Evolutionary conservation across 2,329 filamentous ascomycete species (phyloP).

Genomic region (Mollisia scopiformis): DNA sequence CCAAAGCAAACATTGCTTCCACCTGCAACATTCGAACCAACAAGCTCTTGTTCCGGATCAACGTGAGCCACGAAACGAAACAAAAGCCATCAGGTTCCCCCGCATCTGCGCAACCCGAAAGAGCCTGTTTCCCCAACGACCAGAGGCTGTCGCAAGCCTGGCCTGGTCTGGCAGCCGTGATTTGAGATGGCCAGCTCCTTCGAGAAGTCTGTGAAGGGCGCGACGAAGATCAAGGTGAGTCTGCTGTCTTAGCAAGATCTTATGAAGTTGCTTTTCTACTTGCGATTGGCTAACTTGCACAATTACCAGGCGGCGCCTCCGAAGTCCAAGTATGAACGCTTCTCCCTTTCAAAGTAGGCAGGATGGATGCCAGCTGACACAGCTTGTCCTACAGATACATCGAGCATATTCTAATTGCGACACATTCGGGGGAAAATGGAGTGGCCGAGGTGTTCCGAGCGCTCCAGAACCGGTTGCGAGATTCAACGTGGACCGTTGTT

Average conservation of each 20-base stretch:
- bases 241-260: not conserved
- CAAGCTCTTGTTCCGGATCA: constrained; percentile 1
- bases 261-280: not conserved
- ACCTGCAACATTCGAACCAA: constrained; percentile 4
- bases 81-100: too few species aligned
- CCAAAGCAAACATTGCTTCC: constrained; percentile 14
- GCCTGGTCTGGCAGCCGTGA: constrained; percentile 10
- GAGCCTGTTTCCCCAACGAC: constrained; percentile 2
- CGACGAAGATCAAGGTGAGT: constrained; percentile 91
- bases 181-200: constrained; percentile 79
- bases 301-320: constrained; percentile 78
- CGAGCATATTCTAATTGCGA: constrained; percentile 95
- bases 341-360: not conserved
- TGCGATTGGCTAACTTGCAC: not conserved
- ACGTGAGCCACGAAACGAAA: constrained; percentile 1
- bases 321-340: constrained; percentile 91
- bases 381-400: constrained; percentile 51
- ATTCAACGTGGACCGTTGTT: constrained; percentile 99
- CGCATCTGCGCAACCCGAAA: not conserved
- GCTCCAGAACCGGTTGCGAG: constrained; percentile 83
- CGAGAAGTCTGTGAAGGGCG: constrained; percentile 99
- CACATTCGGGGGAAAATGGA: constrained; percentile 90
- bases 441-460: constrained; percentile 95
- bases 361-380: constrained; percentile 21
- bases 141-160: constrained; percentile 27